Evolutionary conservation across 2,329 filamentous ascomycete species (phyloP), one percentile per base, ranked within the genome.

Genomic region (Trichoderma koningii): DNA sequence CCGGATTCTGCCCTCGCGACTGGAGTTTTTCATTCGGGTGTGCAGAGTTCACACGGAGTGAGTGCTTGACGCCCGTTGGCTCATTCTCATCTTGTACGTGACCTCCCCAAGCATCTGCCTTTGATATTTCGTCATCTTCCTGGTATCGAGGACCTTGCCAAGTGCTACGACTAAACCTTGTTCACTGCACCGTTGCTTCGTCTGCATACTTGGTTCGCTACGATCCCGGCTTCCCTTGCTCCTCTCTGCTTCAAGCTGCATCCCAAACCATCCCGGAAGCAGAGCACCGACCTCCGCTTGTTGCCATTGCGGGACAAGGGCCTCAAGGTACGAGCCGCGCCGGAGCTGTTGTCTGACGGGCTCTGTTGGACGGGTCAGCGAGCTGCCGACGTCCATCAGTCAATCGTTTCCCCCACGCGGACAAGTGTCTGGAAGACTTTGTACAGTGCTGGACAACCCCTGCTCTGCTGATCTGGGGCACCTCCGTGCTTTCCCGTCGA

Each of bases 331-430:
- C 52, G 61, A 55, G 52, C 61, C 45, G 61, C 52, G 42, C 51
- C 61, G 51, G 61, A 56, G 61, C 52, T 64, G 61, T 48, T 62
- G 61, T 64, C 44, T 64, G 61, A 56, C 42, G 44, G 61, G 44
- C 12, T 56, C 61, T 19, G 23, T 63, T 26, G 53, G n/a, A 30
- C 42, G 19, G n/a, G 57, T 55, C 61, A 56, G 51, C 42, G 51
- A 50, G 61, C 52, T 64, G 61, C 61, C 53, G 61, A 56, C 53
- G 42, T 41, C 52, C 53, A 52, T 56, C 61, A 64, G 51, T 56
- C 60, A 63, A 63, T 64, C 61, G 61, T 56, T 56, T 30, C 61
- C 60, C 61, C 61, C 61, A 64, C 61, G 61, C 61, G 53, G 53
- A 64, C 51, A 64, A 64, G 61, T 48, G 52, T 64, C 45, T 52